These are phyloP conservation scores for Andrographis paniculata DNA, from an alignment of 305 asterid species.

Conservation along the genomic window DNA sequence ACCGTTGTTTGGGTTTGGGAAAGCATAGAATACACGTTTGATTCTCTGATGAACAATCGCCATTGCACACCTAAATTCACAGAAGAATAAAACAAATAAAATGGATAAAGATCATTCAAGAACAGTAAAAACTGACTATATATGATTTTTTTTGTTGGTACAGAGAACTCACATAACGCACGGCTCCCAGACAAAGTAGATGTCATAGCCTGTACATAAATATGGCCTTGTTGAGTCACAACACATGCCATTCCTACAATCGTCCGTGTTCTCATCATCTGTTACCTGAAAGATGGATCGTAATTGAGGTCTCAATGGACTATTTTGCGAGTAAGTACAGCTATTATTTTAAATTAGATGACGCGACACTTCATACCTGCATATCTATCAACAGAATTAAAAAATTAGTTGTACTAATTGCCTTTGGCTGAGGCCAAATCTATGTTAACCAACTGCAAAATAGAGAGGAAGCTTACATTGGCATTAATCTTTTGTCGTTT, in stretches of 20 bases:
- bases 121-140: not conserved
- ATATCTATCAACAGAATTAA: no score
- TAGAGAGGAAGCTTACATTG: constrained; percentile 13
- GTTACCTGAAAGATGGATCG: constrained; percentile 30
- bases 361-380: no score
- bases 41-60: constrained; percentile 91
- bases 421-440: no score
- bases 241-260: constrained; percentile 18
- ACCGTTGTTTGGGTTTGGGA: constrained; percentile 68
- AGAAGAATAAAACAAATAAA: not conserved
- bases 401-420: no score
- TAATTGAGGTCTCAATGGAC: no score
- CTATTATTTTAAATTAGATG: no score
- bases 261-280: constrained; percentile 25
- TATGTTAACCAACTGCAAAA: no score
- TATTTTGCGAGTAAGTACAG: no score
- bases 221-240: constrained; percentile 53
- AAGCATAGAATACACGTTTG: constrained; percentile 64
- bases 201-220: constrained; percentile 89
- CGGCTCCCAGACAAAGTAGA: constrained; percentile 95
- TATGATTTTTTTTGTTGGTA: not conserved
- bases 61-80: constrained; percentile 73
- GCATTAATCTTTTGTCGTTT: constrained; percentile 54
- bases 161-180: constrained; percentile 60
- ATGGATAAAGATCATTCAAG: not conserved